Percentiles rank a stretch among this genome's conserved stretches.
These are phyloP conservation scores for Ceratocystis variospora DNA, from an alignment of 2,329 filamentous ascomycete species.

Conservation along the genomic window DNA sequence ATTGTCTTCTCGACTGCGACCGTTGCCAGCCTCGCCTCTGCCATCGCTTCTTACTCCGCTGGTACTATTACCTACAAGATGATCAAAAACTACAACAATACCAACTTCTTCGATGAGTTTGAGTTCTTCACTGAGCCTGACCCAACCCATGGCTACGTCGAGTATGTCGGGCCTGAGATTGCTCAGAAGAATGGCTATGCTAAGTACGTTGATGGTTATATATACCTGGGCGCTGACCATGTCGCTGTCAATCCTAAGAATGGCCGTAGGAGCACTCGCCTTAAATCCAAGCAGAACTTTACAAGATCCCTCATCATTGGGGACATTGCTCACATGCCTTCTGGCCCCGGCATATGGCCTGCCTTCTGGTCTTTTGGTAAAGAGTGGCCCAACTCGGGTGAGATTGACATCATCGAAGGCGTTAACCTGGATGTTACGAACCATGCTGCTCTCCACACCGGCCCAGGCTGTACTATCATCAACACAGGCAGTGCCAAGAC, in stretches of 20 bases:
- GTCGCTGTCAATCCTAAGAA: slow-evolving; percentile 38
- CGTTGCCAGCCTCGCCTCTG: slow-evolving; percentile 5
- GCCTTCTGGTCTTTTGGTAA: slow-evolving; percentile 56
- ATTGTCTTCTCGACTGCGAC: slow-evolving; percentile 7
- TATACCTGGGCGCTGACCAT: slow-evolving; percentile 59
- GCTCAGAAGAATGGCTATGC: slow-evolving; percentile 47
- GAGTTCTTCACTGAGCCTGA: slow-evolving; percentile 45
- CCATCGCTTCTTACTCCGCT: background rate
- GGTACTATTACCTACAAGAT: slow-evolving; percentile 30
- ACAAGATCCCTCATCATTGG: slow-evolving; percentile 56
- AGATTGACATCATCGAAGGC: slow-evolving; percentile 72
- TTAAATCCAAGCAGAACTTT: slow-evolving; percentile 53
- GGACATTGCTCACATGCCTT: slow-evolving; percentile 66
- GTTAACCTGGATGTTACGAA: slow-evolving; percentile 50
- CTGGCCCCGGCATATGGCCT: slow-evolving; percentile 56
- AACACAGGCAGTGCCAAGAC: slow-evolving; percentile 36
- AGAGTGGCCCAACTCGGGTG: slow-evolving; percentile 56
- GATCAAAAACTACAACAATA: slow-evolving; percentile 34
- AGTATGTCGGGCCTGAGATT: slow-evolving; percentile 47
- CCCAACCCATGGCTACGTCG: slow-evolving; percentile 62
- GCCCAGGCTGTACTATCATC: slow-evolving; percentile 44
- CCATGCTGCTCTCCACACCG: slow-evolving; percentile 55
- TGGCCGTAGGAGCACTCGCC: slow-evolving; percentile 57
- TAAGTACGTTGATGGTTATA: slow-evolving; percentile 37
- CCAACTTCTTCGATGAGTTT: slow-evolving; percentile 44